Evolutionary conservation across 2,329 filamentous ascomycete species (phyloP), one percentile per base, ranked within the genome.

Genomic region (Diaporthe sp.): DNA sequence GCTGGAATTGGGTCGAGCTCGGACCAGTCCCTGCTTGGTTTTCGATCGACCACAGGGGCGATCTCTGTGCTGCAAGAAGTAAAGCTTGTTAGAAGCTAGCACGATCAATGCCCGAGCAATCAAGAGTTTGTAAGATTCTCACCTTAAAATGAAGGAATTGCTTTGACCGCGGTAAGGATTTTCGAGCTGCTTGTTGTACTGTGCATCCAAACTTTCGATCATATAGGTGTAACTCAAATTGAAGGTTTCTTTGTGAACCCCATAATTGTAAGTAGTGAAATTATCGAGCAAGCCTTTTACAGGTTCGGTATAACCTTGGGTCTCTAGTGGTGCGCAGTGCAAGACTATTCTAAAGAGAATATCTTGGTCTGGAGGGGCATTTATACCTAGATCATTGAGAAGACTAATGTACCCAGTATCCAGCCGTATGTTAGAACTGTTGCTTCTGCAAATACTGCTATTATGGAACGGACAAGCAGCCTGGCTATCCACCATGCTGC

Each of bases 361-460:
- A 6, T 78, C 58, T n/a, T 80, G 70, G 2, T 78, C 34, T 9
- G 17, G 19, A 0, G 76, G 78, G 1, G 73, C 68, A 53, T 80
- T 81, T 12, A 80, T 62, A 1, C 79, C 79, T 2, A 81, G 25
- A n/a, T 81, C 60, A 0, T 71, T n/a, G 25, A 78, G 60, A 10
- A 77, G 79, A 46, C 79, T 70, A 6, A 81, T 31, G 53, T 74
- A 71, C 1, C 78, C 78, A 1, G 78, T 60, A 15, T 78, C 79
- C 1, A 79, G 4, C 6, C 76, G 37, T 22, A 78, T 46, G 8
- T 70, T 79, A 1, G 31, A 17, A 15, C 61, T 49, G 1, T 42
- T 39, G 5, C 34, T 73, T 19, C 42, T 13, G 39, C 80, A 80
- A 0, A 80, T 73, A 0, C 37, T 42, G 7, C 34, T 39, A 2